phyloP scores from a whole-genome alignment of 352 stramenopile species.

The Globisporangium solare region DNA sequence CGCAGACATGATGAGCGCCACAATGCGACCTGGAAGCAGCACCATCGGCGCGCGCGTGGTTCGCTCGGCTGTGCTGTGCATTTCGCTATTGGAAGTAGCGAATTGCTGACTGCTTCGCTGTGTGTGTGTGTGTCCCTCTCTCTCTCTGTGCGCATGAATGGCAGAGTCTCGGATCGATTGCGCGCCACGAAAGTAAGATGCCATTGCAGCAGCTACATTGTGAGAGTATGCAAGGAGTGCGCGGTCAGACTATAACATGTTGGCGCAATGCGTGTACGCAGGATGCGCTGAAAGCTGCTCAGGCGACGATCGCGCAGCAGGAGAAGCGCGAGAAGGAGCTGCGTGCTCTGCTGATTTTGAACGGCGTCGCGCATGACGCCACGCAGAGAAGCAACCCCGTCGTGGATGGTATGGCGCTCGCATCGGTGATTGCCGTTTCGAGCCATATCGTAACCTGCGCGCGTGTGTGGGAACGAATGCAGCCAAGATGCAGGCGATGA shows the following conservation, averaged over 20 bases:
- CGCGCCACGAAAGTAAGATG: constrained; percentile 40
- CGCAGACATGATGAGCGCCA: background rate
- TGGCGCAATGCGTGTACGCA: constrained; percentile 8
- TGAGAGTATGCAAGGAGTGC: background rate
- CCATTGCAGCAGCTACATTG: too few species aligned
- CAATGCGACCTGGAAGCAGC: constrained; percentile 3
- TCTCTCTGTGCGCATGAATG: background rate
- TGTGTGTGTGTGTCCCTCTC: too few species aligned
- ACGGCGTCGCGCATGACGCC: constrained; percentile 29
- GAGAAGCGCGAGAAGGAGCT: constrained; percentile 61
- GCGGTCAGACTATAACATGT: background rate
- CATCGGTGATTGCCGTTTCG: background rate
- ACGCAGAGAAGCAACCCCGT: constrained; percentile 23
- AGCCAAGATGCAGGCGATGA: constrained; percentile 69
- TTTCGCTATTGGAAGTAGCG: too few species aligned
- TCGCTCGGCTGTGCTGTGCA: too few species aligned
- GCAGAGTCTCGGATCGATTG: constrained; percentile 43
- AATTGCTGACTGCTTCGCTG: background rate
- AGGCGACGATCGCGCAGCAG: constrained; percentile 55
- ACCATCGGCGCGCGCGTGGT: constrained; percentile 10
- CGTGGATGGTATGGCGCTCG: constrained; percentile 29
- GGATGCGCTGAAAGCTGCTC: constrained; percentile 45
- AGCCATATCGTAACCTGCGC: background rate
- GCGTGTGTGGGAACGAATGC: background rate
- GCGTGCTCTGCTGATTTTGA: constrained; percentile 37